Evolutionary conservation across 2,329 filamentous ascomycete genomes (phyloP).

Genomic region (Paraconiothyrium sp.): DNA sequence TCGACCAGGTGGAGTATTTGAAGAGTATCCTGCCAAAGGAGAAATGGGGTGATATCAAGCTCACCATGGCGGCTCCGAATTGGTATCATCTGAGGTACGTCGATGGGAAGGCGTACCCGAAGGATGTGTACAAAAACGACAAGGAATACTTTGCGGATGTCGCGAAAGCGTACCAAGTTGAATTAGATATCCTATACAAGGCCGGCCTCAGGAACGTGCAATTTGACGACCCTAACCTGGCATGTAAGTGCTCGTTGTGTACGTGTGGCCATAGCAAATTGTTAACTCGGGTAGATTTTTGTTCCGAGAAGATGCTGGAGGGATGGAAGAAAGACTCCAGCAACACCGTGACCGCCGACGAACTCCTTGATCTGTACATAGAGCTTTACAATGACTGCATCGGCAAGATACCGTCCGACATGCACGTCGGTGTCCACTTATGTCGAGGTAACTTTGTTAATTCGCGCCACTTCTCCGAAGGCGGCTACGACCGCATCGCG

Average conservation of each 20-base stretch:
- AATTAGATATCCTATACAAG: constrained; percentile 56
- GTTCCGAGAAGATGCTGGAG: constrained; percentile 44
- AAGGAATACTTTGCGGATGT: constrained; percentile 56
- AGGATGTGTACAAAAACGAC: constrained; percentile 53
- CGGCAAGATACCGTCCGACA: constrained; percentile 68
- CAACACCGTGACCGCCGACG: constrained; percentile 72
- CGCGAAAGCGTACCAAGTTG: constrained; percentile 54
- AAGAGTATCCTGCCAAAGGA: constrained; percentile 66
- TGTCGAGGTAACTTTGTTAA: constrained; percentile 63
- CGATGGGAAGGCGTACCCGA: constrained; percentile 57
- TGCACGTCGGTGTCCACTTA: constrained; percentile 79
- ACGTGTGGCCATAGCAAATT: not conserved
- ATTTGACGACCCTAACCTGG: constrained; percentile 56
- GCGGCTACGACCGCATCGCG: constrained; percentile 55
- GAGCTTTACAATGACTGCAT: constrained; percentile 76
- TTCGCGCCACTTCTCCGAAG: constrained; percentile 54
- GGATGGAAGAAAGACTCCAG: constrained; percentile 64
- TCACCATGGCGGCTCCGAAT: constrained; percentile 68
- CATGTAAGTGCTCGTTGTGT: constrained; percentile 36
- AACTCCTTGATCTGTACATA: constrained; percentile 77
- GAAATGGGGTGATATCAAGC: constrained; percentile 69
- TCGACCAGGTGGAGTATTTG: constrained; percentile 66
- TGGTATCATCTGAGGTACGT: constrained; percentile 52
- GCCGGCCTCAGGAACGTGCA: constrained; percentile 56
- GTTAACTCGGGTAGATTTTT: constrained; percentile 32